These are phyloP conservation scores for Hanseniaspora nectarophila DNA, from an alignment of 805 yeast species.

Conservation along the genomic window DNA sequence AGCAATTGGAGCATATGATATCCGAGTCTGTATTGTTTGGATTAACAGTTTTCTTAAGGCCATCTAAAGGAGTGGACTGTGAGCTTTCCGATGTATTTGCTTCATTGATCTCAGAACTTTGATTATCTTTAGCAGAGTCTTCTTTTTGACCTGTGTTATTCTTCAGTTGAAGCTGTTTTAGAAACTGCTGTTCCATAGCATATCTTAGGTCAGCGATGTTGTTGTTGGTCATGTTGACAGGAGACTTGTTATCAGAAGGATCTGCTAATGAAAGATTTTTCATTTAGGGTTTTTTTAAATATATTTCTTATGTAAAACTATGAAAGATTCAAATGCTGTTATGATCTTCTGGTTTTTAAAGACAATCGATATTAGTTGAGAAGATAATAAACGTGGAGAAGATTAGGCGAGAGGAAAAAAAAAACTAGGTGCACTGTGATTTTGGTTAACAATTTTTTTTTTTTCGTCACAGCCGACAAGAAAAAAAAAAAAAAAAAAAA, in stretches of 20 bases:
- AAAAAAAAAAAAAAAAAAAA: too few relatives aligned
- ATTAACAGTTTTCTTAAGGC: neutral
- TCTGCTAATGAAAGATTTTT: neutral
- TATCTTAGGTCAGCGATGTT: constrained; percentile 10
- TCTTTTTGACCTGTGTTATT: neutral
- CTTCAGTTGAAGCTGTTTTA: constrained; percentile 5
- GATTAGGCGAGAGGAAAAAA: too few relatives aligned
- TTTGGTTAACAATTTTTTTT: too few relatives aligned
- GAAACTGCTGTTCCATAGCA: constrained; percentile 12
- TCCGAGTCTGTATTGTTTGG: neutral
- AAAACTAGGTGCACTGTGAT: too few relatives aligned
- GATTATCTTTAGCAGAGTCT: neutral
- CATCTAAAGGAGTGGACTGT: neutral
- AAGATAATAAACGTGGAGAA: too few relatives aligned
- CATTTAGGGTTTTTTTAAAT: neutral
- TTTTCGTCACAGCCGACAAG: too few relatives aligned
- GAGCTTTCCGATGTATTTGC: too few relatives aligned
- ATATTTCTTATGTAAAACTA: too few relatives aligned
- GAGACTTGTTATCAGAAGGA: neutral
- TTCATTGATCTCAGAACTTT: too few relatives aligned
- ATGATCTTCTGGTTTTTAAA: too few relatives aligned
- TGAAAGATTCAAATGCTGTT: too few relatives aligned
- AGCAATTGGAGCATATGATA: constrained; percentile 63
- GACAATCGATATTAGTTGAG: too few relatives aligned
- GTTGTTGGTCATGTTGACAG: neutral